These are phyloP conservation scores for Thalassia testudinum DNA, from an alignment of 116 monocot genomes.

Conservation along the genomic window DNA sequence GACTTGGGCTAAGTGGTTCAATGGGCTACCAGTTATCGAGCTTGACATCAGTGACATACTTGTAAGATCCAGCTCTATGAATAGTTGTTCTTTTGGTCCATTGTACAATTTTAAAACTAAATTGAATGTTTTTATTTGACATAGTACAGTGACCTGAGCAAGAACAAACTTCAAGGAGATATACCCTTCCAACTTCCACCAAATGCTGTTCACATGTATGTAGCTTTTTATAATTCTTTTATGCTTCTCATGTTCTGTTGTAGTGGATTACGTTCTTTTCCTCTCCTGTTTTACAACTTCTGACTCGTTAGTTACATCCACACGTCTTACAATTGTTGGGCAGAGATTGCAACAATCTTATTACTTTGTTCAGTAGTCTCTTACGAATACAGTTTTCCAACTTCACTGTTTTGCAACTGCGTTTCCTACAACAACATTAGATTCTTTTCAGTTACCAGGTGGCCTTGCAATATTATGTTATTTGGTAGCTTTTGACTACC, in stretches of 20 bases:
- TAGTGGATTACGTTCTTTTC: not conserved
- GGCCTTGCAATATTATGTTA: no score
- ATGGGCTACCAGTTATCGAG: slow-evolving; percentile 92
- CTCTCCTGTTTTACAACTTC: not conserved
- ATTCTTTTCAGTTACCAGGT: not conserved
- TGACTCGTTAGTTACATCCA: no score
- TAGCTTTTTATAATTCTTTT: not conserved
- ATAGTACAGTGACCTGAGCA: slow-evolving; percentile 94
- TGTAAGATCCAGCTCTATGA: slow-evolving; percentile 39
- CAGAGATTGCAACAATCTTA: no score
- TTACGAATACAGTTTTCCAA: no score
- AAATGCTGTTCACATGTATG: slow-evolving; percentile 61
- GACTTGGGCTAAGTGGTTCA: slow-evolving; percentile 66
- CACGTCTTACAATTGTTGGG: no score
- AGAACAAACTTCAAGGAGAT: slow-evolving; percentile 87
- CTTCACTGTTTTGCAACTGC: no score
- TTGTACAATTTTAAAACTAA: not conserved
- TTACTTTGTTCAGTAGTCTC: no score
- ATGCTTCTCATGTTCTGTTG: no score
- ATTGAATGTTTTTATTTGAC: slow-evolving; percentile 9
- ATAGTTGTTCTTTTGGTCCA: slow-evolving; percentile 2
- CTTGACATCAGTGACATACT: slow-evolving; percentile 82
- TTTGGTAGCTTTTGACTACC: no score
- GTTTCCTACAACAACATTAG: not conserved
- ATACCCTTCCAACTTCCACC: slow-evolving; percentile 98